Conservation (phyloP, 805 yeast genomes). For the Cyberlindnera nakhonratchasimensis region DNA sequence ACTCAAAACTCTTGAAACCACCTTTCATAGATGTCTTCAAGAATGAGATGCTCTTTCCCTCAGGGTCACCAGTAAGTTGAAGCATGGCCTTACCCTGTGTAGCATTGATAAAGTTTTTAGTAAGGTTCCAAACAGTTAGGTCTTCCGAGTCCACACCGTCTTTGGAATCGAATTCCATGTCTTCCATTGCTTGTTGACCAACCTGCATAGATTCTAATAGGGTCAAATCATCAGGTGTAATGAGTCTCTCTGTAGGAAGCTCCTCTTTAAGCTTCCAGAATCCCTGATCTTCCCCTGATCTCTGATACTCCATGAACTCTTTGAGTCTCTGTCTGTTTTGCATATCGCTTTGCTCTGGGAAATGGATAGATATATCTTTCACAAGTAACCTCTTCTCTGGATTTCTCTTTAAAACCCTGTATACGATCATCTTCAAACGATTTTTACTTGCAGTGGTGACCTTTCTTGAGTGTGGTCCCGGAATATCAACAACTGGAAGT, state of each 20-base stretch:
- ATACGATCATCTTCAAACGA: constrained; percentile 90
- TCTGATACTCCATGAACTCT: constrained; percentile 96
- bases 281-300: constrained; percentile 92
- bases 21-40: constrained; percentile 93
- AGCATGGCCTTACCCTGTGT: constrained; percentile 97
- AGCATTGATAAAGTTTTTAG: constrained; percentile 86
- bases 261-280: constrained; percentile 85
- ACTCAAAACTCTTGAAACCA: constrained; percentile 57
- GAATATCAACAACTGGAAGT: constrained; percentile 90
- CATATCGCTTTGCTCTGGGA: constrained; percentile 97
- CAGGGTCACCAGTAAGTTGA: constrained; percentile 91
- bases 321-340: constrained; percentile 93
- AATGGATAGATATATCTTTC: constrained; percentile 84
- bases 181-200: constrained; percentile 87
- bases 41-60: constrained; percentile 86
- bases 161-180: constrained; percentile 55
- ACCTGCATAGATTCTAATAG: constrained; percentile 88
- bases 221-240: constrained; percentile 87
- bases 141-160: constrained; percentile 68
- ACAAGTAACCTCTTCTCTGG: constrained; percentile 75
- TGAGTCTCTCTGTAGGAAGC: constrained; percentile 74
- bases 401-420: constrained; percentile 73
- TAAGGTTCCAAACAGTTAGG: constrained; percentile 90
- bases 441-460: constrained; percentile 92
- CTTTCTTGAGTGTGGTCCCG: constrained; percentile 96